phyloP scores from a whole-genome alignment of 306 rosid species.

The Lathyrus oleraceus region DNA sequence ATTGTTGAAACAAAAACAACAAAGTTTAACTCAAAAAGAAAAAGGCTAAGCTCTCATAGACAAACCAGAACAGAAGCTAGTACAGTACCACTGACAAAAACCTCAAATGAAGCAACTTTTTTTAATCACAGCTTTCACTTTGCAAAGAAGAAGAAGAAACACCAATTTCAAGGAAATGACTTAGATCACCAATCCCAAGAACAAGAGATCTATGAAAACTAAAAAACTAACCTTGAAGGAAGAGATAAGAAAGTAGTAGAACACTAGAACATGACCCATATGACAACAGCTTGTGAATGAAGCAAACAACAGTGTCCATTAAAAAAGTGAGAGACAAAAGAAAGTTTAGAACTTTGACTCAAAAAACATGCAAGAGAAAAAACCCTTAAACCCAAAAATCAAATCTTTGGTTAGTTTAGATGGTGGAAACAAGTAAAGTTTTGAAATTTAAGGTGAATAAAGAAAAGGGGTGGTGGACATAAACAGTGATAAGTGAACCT shows the following conservation, averaged over 20 bases:
- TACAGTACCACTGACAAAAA: conserved; percentile 24
- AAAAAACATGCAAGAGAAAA: conserved; percentile 27
- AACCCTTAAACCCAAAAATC: conserved; percentile 30
- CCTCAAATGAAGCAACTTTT: conserved; percentile 42
- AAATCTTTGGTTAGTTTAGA: conserved; percentile 28
- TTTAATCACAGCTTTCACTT: conserved; percentile 40
- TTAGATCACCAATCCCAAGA: conserved; percentile 55
- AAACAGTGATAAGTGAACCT: conserved; percentile 36
- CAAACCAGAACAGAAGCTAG: conserved; percentile 29
- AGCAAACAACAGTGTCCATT: conserved; percentile 53
- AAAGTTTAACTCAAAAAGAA: conserved; percentile 37
- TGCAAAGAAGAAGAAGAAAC: conserved; percentile 36
- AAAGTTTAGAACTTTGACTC: conserved; percentile 49
- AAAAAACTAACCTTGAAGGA: conserved; percentile 18
- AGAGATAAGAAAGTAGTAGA: conserved; percentile 42
- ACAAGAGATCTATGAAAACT: conserved; percentile 37
- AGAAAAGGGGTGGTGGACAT: conserved; percentile 35
- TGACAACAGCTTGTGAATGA: conserved; percentile 58
- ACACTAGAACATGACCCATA: conserved; percentile 44
- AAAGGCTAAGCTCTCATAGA: conserved; percentile 44
- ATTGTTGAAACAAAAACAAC: conserved; percentile 45
- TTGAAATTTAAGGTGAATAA: conserved; percentile 41
- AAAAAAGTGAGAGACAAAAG: conserved; percentile 46
- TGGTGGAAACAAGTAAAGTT: conserved; percentile 32
- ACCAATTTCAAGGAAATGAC: conserved; percentile 38